phyloP scores from a whole-genome alignment of 2,329 filamentous ascomycete species.

The Ascosphaera apis region DNA sequence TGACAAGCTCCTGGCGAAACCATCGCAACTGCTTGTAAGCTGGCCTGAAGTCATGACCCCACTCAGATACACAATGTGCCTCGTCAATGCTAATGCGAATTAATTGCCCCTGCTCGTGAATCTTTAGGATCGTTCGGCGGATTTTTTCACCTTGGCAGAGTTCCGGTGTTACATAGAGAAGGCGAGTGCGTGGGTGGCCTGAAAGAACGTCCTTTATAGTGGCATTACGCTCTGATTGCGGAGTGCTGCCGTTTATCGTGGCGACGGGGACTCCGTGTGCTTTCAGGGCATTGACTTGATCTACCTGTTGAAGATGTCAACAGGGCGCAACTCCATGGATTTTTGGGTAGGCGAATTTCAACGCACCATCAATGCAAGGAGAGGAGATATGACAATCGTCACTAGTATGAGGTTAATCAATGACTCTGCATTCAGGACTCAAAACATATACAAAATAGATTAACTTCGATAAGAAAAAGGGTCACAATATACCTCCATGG shows the following conservation, averaged over 20 bases:
- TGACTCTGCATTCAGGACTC: no score
- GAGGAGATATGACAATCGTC: constrained; percentile 72
- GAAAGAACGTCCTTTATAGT: constrained; percentile 68
- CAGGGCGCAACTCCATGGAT: neutral
- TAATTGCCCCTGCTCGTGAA: constrained; percentile 65
- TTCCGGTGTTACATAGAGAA: constrained; percentile 88
- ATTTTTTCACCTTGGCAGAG: constrained; percentile 59
- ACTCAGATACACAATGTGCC: constrained; percentile 93
- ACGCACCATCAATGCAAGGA: constrained; percentile 66
- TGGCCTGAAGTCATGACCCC: constrained; percentile 92
- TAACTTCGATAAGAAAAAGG: neutral
- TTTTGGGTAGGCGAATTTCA: neutral
- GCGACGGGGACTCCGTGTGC: constrained; percentile 55
- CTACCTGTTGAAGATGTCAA: constrained; percentile 34
- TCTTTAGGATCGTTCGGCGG: constrained; percentile 45
- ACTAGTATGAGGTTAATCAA: constrained; percentile 26
- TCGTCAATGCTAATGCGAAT: constrained; percentile 77
- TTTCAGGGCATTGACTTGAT: constrained; percentile 66
- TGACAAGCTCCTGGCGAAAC: constrained; percentile 41
- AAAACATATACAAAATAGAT: no score
- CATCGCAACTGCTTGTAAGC: constrained; percentile 72
- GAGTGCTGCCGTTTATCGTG: constrained; percentile 68
- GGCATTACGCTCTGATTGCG: constrained; percentile 35
- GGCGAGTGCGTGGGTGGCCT: constrained; percentile 58
- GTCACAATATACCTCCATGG: constrained; percentile 43